These are phyloP conservation scores for Aspergillus sp. DNA, from an alignment of 2,329 filamentous ascomycete species.

Conservation along the genomic window DNA sequence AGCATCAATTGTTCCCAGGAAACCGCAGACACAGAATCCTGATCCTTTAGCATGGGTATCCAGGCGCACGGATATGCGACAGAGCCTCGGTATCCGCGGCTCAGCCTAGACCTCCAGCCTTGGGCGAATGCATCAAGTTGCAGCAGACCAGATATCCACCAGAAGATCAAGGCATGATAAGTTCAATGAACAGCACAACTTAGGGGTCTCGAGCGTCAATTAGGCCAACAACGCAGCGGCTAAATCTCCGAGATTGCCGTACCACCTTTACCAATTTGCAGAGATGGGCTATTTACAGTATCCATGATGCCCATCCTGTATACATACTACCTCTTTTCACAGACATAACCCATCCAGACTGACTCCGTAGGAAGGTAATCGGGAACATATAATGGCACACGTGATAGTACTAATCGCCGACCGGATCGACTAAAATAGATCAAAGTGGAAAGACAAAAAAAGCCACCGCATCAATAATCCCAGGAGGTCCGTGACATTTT, in stretches of 20 bases:
- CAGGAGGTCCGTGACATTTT: not conserved
- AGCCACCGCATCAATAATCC: not conserved
- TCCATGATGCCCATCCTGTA: not conserved
- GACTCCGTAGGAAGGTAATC: too few relatives aligned
- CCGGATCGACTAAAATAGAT: not conserved
- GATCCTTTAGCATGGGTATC: not conserved
- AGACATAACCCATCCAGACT: not conserved
- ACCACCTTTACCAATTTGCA: not conserved
- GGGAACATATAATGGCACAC: not conserved
- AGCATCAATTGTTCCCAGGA: not conserved
- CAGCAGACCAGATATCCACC: not conserved
- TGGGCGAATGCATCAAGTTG: not conserved
- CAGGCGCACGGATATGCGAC: not conserved
- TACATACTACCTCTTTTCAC: not conserved
- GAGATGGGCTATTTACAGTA: not conserved
- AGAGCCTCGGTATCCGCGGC: conserved; percentile 2
- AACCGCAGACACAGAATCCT: not conserved
- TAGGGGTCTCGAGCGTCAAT: not conserved
- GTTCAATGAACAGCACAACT: not conserved
- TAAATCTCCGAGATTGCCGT: not conserved
- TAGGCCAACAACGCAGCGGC: not conserved
- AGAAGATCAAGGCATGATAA: not conserved
- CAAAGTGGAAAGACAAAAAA: not conserved
- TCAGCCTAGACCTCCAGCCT: not conserved
- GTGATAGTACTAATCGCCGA: not conserved